Conservation (phyloP, 1,139 yeast genomes). For the Yarrowia galli region DNA sequence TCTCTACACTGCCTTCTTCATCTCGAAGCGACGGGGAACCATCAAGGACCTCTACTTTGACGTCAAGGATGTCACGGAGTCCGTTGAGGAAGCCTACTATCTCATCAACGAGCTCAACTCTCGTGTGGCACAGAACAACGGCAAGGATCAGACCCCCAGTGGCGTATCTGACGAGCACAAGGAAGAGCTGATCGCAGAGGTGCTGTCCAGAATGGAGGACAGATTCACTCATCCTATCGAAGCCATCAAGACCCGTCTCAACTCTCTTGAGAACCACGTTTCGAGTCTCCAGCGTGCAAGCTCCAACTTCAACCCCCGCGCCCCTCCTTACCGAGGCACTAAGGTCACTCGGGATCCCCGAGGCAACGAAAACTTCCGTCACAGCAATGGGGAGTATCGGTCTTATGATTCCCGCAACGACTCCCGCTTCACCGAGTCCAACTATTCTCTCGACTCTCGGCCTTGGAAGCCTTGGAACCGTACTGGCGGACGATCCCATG, state of each 20-base stretch:
- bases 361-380: constrained; percentile 20
- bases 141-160: not conserved
- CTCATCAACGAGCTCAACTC: constrained; percentile 27
- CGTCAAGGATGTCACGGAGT: constrained; percentile 25
- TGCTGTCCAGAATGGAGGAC: constrained; percentile 11
- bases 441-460: constrained; percentile 16
- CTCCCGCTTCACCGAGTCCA: constrained; percentile 10
- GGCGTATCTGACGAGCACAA: not conserved
- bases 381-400: not conserved
- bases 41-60: constrained; percentile 20
- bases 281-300: constrained; percentile 9
- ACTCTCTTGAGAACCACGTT: not conserved
- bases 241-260: constrained; percentile 13
- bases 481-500: constrained; percentile 7
- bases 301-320: constrained; percentile 21
- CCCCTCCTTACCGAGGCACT: constrained; percentile 20
- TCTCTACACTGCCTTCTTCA: constrained; percentile 26
- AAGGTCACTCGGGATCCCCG: constrained; percentile 11
- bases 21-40: constrained; percentile 22
- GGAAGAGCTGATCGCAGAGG: not conserved
- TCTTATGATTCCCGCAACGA: constrained; percentile 11
- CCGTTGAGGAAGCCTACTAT: constrained; percentile 27
- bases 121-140: not conserved
- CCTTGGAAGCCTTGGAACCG: constrained; percentile 35
- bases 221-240: constrained; percentile 15